Evolutionary conservation across 208 protist genomes (phyloP).

Genomic region (Sergeia podlipaevii): DNA sequence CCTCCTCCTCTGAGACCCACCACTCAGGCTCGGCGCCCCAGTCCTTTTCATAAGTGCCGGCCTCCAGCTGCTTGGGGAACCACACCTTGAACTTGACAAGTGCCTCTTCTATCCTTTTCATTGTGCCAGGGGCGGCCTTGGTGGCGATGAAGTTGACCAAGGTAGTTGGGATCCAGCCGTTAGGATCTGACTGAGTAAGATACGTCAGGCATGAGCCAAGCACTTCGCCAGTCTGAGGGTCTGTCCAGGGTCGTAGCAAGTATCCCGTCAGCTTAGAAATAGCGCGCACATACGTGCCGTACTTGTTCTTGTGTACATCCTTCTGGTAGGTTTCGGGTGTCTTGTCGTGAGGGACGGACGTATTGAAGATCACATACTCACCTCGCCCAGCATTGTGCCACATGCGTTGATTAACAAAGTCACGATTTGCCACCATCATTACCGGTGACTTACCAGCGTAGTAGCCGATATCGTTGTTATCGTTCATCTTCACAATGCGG

Average conservation of each 20-base stretch:
- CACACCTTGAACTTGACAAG: conserved; percentile 48
- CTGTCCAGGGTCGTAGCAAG: conserved; percentile 65
- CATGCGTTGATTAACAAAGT: conserved; percentile 90
- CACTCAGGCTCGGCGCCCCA: conserved; percentile 41
- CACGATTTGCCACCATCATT: conserved; percentile 65
- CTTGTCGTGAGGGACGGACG: conserved; percentile 61
- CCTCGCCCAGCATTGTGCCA: conserved; percentile 65
- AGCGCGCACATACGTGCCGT: conserved; percentile 55
- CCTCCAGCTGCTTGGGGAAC: conserved; percentile 48
- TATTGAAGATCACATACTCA: conserved; percentile 91
- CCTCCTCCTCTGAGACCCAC: conserved; percentile 24
- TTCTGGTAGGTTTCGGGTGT: conserved; percentile 51
- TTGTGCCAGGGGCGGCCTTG: conserved; percentile 76
- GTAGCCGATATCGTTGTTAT: conserved; percentile 88
- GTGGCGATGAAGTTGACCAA: conserved; percentile 78
- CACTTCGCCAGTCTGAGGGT: conserved; percentile 31
- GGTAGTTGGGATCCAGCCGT: conserved; percentile 75
- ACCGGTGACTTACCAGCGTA: conserved; percentile 83
- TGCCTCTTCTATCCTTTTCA: conserved; percentile 43
- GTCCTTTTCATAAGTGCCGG: conserved; percentile 55
- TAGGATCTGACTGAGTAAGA: conserved; percentile 79
- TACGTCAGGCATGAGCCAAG: conserved; percentile 69
- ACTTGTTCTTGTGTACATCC: conserved; percentile 34
- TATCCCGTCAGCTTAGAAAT: conserved; percentile 84
- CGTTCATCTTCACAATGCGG: conserved; percentile 55